phyloP scores from a whole-genome alignment of 75 land plant genomes.

The Ceratopteris richardii region DNA sequence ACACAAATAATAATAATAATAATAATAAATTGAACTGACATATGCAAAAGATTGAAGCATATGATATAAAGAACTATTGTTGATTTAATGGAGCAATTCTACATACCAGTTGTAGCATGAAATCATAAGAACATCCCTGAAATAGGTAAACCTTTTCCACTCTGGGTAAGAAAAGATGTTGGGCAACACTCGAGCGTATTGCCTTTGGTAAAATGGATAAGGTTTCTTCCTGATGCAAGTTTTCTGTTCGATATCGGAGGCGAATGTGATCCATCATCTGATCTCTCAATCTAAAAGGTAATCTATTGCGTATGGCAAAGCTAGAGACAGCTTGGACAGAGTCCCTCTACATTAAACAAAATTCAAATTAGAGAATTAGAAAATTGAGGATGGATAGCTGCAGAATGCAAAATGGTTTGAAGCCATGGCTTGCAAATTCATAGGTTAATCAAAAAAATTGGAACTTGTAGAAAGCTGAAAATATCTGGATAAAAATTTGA shows the following conservation, averaged over 20 bases:
- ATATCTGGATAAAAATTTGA: no score
- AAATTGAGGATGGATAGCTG: no score
- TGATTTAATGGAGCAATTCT: background rate
- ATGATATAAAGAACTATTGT: no score
- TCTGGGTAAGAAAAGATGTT: constrained; percentile 25
- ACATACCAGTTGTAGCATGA: constrained; percentile 43
- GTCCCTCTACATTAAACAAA: constrained; percentile 36
- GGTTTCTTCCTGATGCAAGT: constrained; percentile 40
- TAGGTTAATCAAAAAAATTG: no score
- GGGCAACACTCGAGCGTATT: constrained; percentile 39
- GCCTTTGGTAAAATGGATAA: constrained; percentile 50
- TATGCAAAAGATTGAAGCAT: no score
- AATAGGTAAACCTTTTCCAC: constrained; percentile 39
- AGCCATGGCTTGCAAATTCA: no score
- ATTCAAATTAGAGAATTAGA: no score
- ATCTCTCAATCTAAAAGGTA: constrained; percentile 41
- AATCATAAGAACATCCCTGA: constrained; percentile 25
- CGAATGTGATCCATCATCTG: constrained; percentile 55
- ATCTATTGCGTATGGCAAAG: constrained; percentile 41
- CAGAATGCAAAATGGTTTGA: no score
- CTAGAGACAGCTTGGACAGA: constrained; percentile 54
- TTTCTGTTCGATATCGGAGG: constrained; percentile 42
- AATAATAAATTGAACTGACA: constrained; percentile 4
- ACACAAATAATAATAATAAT: no score
- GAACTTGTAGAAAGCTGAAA: no score